Evolutionary conservation across 257 asterid species (phyloP), one percentile per base, ranked within the genome.

Genomic region (Fraxinus anomala): DNA sequence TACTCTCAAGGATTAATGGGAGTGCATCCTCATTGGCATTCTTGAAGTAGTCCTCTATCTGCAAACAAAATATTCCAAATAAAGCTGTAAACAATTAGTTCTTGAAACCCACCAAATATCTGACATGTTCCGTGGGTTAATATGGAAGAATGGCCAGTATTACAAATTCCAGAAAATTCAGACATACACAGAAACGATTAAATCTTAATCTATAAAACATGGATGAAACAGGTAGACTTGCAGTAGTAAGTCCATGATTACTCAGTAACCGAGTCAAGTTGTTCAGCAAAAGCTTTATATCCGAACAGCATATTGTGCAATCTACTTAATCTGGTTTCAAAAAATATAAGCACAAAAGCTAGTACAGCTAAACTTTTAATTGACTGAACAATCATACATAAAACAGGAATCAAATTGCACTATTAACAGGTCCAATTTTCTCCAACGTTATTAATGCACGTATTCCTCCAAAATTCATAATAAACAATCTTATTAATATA

Each of bases 21-120:
- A 95, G 93, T 42, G 84, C 94, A 81, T 87, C 94, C 73, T 95
- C 97, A 6, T 88, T 85, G 74, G 70, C 72, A 77, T 84, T 85
- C 61, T 81, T 72, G 28, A 92, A 85, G 80, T 91, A 91, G 73
- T 91, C 94, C 59, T 87, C 89, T 28, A 95, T 59, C 87, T 83
- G 93, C 75, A 87, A 74, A 54, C 23, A 82, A 26, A 33, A 76
- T 4, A 74, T 47, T 70, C 7, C 28, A 56, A 72, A 81, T 49
- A 10, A 63, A 76, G 73, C 37, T 19, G 71, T 66, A n/a, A 7
- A 61, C 7, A 21, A 74, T 61, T 19, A 79, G 81, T 37, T 56
- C 42, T 42, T 6, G 6, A n/a, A 66, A 49, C 26, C 72, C 66
- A 34, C 59, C 72, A 17, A 49, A 51, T 70, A 71, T 49, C 67